Conservation (phyloP, 495 filamentous ascomycete genomes). For the Rhypophila decipiens region DNA sequence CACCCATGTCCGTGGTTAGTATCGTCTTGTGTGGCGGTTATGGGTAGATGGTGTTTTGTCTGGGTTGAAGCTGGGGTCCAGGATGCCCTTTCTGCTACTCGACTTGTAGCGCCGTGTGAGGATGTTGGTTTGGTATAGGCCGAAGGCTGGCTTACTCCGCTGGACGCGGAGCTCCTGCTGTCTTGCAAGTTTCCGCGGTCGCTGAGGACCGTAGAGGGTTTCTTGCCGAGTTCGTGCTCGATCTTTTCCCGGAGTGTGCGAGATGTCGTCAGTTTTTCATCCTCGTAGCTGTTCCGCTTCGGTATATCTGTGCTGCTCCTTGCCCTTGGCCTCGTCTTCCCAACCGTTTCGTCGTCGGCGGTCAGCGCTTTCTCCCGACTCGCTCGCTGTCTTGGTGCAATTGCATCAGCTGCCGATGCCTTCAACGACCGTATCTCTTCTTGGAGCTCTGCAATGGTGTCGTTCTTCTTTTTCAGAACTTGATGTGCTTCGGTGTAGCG, state of each 20-base stretch:
- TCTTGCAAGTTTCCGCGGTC: constrained; percentile 24
- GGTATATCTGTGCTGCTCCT: constrained; percentile 6
- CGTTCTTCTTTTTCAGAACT: constrained; percentile 58
- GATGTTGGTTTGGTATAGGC: no score
- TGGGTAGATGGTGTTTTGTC: no score
- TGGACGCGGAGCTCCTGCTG: constrained; percentile 18
- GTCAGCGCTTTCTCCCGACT: constrained; percentile 9
- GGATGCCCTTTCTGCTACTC: no score
- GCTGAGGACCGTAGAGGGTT: constrained; percentile 11
- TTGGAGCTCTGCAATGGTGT: constrained; percentile 47
- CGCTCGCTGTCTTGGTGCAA: no score
- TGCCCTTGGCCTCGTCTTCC: not conserved
- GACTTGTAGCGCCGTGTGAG: no score
- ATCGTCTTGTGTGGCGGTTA: no score
- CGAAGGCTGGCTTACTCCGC: constrained; percentile 12
- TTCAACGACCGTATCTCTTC: constrained; percentile 23
- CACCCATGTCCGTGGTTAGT: no score
- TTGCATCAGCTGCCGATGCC: constrained; percentile 13
- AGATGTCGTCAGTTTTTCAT: constrained; percentile 17
- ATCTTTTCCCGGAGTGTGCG: constrained; percentile 23
- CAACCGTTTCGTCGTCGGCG: not conserved
- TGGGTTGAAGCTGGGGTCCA: no score
- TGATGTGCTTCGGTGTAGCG: constrained; percentile 47
- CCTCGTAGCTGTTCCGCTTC: constrained; percentile 11
- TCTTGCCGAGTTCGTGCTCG: constrained; percentile 19